These are phyloP conservation scores for Cryptococcus sp. DNA, from an alignment of 1,284 basidiomycete species.

Conservation along the genomic window DNA sequence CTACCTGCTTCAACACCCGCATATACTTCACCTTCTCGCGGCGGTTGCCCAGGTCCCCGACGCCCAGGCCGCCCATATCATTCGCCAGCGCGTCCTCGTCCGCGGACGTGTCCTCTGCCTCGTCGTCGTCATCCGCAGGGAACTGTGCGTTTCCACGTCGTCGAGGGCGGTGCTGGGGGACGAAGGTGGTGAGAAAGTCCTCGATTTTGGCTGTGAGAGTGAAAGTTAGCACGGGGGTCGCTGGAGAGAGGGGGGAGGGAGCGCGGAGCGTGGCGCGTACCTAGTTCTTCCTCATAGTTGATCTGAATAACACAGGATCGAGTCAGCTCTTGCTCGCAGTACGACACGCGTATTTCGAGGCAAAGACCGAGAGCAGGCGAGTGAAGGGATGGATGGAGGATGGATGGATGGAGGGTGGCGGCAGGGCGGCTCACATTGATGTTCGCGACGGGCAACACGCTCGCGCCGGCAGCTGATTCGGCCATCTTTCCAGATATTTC, in stretches of 20 bases:
- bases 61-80: conserved; percentile 51
- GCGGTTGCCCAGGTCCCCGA: conserved; percentile 17
- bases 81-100: conserved; percentile 64
- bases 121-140: conserved; percentile 58
- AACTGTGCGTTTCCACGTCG: conserved; percentile 3
- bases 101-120: conserved; percentile 53
- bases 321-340: neutral
- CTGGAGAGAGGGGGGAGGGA: neutral
- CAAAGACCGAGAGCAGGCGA: too few species aligned
- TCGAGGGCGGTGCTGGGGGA: conserved; percentile 24
- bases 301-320: conserved; percentile 22
- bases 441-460: conserved; percentile 46
- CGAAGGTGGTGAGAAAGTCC: conserved; percentile 44
- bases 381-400: too few species aligned
- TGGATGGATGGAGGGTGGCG: neutral
- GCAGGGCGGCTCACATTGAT: conserved; percentile 36
- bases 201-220: conserved; percentile 35
- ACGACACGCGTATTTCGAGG: neutral
- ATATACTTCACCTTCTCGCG: conserved; percentile 72
- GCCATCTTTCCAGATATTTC: conserved; percentile 17
- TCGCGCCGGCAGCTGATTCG: conserved; percentile 2
- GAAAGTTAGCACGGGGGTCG: neutral
- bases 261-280: conserved; percentile 20
- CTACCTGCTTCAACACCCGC: conserved; percentile 83
- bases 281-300: conserved; percentile 45